Conservation (phyloP, 306 rosid species). For the Mucuna pruriens region DNA sequence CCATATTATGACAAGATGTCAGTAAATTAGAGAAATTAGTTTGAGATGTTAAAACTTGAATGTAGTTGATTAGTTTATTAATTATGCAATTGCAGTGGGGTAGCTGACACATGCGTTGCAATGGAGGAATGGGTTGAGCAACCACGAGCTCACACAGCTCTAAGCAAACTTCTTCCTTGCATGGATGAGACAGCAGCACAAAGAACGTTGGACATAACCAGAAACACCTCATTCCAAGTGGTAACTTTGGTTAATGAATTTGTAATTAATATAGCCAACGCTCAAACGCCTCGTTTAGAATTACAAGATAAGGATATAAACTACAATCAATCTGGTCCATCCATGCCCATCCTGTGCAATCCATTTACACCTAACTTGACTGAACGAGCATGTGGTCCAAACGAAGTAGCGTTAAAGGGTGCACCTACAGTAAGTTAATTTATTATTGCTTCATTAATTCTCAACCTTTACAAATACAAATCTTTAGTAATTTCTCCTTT, state of each 20-base stretch:
- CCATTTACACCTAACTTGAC: constrained; percentile 45
- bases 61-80: neutral
- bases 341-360: constrained; percentile 56
- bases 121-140: constrained; percentile 62
- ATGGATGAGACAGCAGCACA: constrained; percentile 38
- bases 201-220: constrained; percentile 17
- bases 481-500: neutral
- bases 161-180: constrained; percentile 50
- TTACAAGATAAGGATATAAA: constrained; percentile 36
- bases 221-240: constrained; percentile 46
- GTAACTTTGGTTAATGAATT: constrained; percentile 52
- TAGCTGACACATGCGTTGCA: constrained; percentile 60
- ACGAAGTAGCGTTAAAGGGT: constrained; percentile 39
- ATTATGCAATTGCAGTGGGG: constrained; percentile 34
- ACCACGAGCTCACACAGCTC: constrained; percentile 43
- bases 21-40: too few relatives aligned
- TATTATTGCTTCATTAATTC: neutral
- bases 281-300: constrained; percentile 40
- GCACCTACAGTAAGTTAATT: constrained; percentile 51
- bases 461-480: neutral
- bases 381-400: constrained; percentile 40
- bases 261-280: constrained; percentile 52
- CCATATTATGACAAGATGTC: neutral
- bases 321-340: constrained; percentile 66
- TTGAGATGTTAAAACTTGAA: neutral